Base-by-base conservation (phyloP, 1,284 basidiomycete genomes). In the Gyrodon tennesseensis region DNA sequence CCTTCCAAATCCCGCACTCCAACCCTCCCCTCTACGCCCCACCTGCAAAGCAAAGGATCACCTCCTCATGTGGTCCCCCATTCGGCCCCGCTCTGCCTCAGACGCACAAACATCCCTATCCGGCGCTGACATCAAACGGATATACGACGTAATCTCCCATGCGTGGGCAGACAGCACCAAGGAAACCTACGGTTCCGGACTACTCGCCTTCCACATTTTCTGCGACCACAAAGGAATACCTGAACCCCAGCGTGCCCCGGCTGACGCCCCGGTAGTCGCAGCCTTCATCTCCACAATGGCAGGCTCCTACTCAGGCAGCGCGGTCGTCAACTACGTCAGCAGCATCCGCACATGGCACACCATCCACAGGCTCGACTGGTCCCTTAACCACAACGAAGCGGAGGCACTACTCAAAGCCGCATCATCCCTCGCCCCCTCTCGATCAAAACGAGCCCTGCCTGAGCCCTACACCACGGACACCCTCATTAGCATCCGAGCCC, bases 381-480 rank as follows among this genome's bases (percentile, higher is more conserved):
- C 21, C 1, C 59, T 74, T 9, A 62, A 71, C 23, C 43, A 73
- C n/a, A 39, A 58, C 0, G 60, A 75, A 29, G 31, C 76, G 1
- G 61, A 73, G 0, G 62, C 72, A 0, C 41, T 75, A 0, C 67
- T 52, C 19, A 52, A 52, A 7, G 51, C 27, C 0, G 15, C 29
- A 7, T 15, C 13, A 4, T 8, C 16, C 46, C 46, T 48, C 8
- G 16, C 25, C 21, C 46, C 46, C 7, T 21, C 25, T 3, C 3
- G 3, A 7, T 48, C 46, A 4, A 48, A 48, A 4, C 7, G 13
- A 8, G 7, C 46, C n/a, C 46, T 21, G 2, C 21, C 0, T 39
- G 74, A 73, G 0, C 63, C 69, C 0, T 60, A 63, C 1, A 67
- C 70, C 13, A 66, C 78, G 0, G 16, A 18, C 3, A 15, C n/a